A percentile compares a stretch with the other conserved stretches of the same genome.
Conservation (phyloP, 805 yeast genomes). For the Schwanniomyces polymorphus region DNA sequence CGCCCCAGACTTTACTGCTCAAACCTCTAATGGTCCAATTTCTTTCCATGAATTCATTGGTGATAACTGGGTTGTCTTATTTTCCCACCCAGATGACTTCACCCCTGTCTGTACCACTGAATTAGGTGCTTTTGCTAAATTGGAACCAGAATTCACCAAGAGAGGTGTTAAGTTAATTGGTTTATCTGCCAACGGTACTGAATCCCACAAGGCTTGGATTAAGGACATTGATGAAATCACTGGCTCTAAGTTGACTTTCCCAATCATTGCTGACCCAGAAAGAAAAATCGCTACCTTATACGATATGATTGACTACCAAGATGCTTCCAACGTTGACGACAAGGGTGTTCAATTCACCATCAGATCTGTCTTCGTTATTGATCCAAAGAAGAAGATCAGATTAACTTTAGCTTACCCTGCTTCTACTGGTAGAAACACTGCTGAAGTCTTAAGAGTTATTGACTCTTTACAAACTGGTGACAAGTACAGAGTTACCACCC, state of each 20-base stretch:
- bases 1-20: constrained; percentile 88
- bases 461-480: constrained; percentile 89
- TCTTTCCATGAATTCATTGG: constrained; percentile 87
- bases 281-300: constrained; percentile 74
- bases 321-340: constrained; percentile 64
- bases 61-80: constrained; percentile 82
- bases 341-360: constrained; percentile 81
- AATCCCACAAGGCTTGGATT: constrained; percentile 82
- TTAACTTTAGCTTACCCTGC: constrained; percentile 89
- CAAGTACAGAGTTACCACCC: constrained; percentile 80
- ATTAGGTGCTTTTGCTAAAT: constrained; percentile 87
- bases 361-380: constrained; percentile 90
- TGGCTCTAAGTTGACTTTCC: constrained; percentile 77
- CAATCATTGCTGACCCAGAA: constrained; percentile 85
- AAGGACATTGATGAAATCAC: constrained; percentile 87
- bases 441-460: constrained; percentile 86
- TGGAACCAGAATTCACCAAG: constrained; percentile 84
- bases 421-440: constrained; percentile 90
- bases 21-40: constrained; percentile 78
- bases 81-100: constrained; percentile 95
- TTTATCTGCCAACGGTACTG: constrained; percentile 80
- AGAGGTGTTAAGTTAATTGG: constrained; percentile 89
- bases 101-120: constrained; percentile 97
- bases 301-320: constrained; percentile 74
- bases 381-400: constrained; percentile 87